A percentile compares a stretch with the other conserved stretches of the same genome.
These are phyloP conservation scores for Cytospora paraplurivora DNA, from an alignment of 2,329 filamentous ascomycete species.

Conservation along the genomic window DNA sequence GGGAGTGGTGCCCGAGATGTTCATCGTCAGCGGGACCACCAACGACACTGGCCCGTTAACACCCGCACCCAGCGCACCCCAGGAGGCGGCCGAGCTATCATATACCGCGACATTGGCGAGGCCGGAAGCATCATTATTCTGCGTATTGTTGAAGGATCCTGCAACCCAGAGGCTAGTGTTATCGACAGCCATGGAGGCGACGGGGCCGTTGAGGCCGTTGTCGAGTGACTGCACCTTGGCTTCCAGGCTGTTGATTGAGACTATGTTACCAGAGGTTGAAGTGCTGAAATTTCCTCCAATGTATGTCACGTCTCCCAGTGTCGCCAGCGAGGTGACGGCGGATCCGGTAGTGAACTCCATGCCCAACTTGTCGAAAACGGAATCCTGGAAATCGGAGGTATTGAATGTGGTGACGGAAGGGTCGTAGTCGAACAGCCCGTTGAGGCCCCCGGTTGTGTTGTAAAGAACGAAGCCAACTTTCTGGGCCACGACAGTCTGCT, in stretches of 20 bases:
- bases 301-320: conserved; percentile 66
- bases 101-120: conserved; percentile 79
- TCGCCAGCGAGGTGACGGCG: conserved; percentile 68
- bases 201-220: conserved; percentile 77
- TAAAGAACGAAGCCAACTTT: conserved; percentile 76
- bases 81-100: conserved; percentile 66
- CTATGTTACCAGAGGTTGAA: conserved; percentile 70
- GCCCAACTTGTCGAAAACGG: conserved; percentile 76
- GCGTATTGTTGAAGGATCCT: conserved; percentile 79
- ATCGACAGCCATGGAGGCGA: conserved; percentile 71
- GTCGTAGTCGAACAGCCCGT: conserved; percentile 88
- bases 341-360: conserved; percentile 68
- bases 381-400: conserved; percentile 66
- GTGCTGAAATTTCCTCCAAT: conserved; percentile 85
- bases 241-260: conserved; percentile 68
- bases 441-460: conserved; percentile 77
- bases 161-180: conserved; percentile 74
- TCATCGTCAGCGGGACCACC: conserved; percentile 77
- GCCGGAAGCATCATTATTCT: conserved; percentile 59
- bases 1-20: conserved; percentile 67
- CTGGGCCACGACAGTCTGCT: conserved; percentile 84
- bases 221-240: conserved; percentile 62
- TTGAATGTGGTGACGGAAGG: conserved; percentile 62
- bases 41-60: conserved; percentile 77
- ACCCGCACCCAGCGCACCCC: conserved; percentile 80